These are phyloP conservation scores for Colletotrichum australisinense DNA, from an alignment of 2,329 filamentous ascomycete species.

Conservation along the genomic window DNA sequence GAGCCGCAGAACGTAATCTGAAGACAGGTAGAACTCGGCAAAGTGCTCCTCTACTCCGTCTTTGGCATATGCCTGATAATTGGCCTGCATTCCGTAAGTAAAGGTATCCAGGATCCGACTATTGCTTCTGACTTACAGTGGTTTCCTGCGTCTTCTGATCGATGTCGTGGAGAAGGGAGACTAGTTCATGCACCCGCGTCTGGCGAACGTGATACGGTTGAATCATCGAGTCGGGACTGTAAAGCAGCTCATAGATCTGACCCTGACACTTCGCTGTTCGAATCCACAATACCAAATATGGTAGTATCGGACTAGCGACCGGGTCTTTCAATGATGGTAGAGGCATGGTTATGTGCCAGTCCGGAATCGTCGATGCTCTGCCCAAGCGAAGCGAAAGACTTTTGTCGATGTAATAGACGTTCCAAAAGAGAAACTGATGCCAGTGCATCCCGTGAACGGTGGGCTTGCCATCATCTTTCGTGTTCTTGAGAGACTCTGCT, in stretches of 20 bases:
- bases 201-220: constrained; percentile 48
- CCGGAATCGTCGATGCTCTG: constrained; percentile 63
- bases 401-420: constrained; percentile 67
- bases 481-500: constrained; percentile 38
- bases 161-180: constrained; percentile 46
- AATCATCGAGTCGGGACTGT: constrained; percentile 54
- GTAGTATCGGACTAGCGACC: constrained; percentile 38
- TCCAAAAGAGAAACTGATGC: constrained; percentile 63
- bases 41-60: constrained; percentile 39
- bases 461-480: constrained; percentile 34
- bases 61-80: neutral
- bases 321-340: constrained; percentile 1
- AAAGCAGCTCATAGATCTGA: constrained; percentile 66
- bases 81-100: neutral
- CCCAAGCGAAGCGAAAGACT: constrained; percentile 66
- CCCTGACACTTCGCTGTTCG: constrained; percentile 63
- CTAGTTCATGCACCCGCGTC: constrained; percentile 46
- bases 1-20: constrained; percentile 54
- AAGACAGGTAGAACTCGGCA: constrained; percentile 49
- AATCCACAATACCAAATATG: constrained; percentile 60
- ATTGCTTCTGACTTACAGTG: constrained; percentile 19
- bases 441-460: constrained; percentile 45
- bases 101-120: neutral
- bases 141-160: constrained; percentile 40
- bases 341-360: constrained; percentile 65